phyloP scores from a whole-genome alignment of 2,329 filamentous ascomycete genomes.

The Dactylella cylindrospora region DNA sequence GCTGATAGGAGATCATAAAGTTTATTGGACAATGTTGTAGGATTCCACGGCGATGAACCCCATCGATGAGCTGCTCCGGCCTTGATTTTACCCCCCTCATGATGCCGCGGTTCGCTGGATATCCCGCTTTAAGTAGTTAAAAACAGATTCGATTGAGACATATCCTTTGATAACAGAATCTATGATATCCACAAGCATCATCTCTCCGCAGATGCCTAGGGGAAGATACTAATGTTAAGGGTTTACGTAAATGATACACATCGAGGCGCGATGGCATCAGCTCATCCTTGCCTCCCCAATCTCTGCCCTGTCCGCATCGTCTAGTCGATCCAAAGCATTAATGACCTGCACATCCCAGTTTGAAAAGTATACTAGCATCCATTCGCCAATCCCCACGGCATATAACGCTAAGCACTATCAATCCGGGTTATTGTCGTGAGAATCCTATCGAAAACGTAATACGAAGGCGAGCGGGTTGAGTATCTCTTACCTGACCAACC shows the following conservation, averaged over 20 bases:
- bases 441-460: not conserved
- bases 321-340: conserved; percentile 71
- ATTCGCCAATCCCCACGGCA: conserved; percentile 74
- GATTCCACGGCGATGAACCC: too few relatives aligned
- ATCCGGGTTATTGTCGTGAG: conserved; percentile 20
- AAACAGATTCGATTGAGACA: too few relatives aligned
- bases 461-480: not conserved
- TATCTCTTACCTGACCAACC: conserved; percentile 64
- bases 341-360: conserved; percentile 74
- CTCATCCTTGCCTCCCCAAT: conserved; percentile 36
- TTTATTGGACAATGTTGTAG: not conserved
- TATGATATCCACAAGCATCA: too few relatives aligned
- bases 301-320: conserved; percentile 53
- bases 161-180: too few relatives aligned
- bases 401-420: conserved; percentile 70
- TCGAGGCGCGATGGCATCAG: not conserved
- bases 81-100: too few relatives aligned
- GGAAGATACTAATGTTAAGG: too few relatives aligned
- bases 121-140: too few relatives aligned
- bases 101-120: too few relatives aligned
- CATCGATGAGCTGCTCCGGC: too few relatives aligned
- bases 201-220: too few relatives aligned
- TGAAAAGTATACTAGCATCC: conserved; percentile 74
- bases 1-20: conserved; percentile 8
- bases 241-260: conserved; percentile 12